Conservation (phyloP, 1,284 basidiomycete genomes). For the Grifola frondosa region DNA sequence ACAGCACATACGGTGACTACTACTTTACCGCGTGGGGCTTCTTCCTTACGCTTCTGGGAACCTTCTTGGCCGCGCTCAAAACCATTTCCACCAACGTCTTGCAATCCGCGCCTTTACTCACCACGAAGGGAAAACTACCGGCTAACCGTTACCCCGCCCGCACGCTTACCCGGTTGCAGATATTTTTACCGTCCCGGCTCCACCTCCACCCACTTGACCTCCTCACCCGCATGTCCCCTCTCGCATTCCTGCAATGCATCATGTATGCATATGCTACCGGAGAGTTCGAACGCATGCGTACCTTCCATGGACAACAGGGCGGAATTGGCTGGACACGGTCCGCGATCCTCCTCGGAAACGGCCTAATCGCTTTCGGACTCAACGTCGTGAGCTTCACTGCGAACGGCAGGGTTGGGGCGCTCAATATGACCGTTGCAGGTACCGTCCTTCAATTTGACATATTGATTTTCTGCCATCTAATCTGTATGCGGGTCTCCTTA, state of each 20-base stretch:
- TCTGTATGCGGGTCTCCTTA: slow-evolving; percentile 26
- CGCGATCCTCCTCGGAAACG: slow-evolving; percentile 71
- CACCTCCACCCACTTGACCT: slow-evolving; percentile 84
- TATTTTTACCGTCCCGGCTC: slow-evolving; percentile 46
- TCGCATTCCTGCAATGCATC: slow-evolving; percentile 87
- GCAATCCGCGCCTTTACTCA: slow-evolving; percentile 45
- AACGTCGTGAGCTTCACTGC: slow-evolving; percentile 93
- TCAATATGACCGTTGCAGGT: slow-evolving; percentile 89
- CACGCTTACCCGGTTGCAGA: too few species aligned
- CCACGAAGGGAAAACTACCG: slow-evolving; percentile 11
- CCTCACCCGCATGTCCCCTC: slow-evolving; percentile 79
- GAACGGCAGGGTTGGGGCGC: slow-evolving; percentile 83
- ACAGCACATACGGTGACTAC: slow-evolving; percentile 88
- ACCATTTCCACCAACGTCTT: slow-evolving; percentile 88
- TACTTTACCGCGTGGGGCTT: slow-evolving; percentile 83
- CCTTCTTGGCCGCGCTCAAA: slow-evolving; percentile 86
- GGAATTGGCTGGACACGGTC: slow-evolving; percentile 53
- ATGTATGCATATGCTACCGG: slow-evolving; percentile 75
- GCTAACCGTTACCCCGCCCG: slow-evolving; percentile 12
- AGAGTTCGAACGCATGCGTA: slow-evolving; percentile 67
- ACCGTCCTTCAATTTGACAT: slow-evolving; percentile 21
- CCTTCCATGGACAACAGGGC: slow-evolving; percentile 7
- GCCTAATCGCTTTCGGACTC: slow-evolving; percentile 82
- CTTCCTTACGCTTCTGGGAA: slow-evolving; percentile 82
- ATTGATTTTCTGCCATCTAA: slow-evolving; percentile 1